phyloP scores from a whole-genome alignment of 192 early-diverging fungal species.

The Rhizoclosmatium sp. region DNA sequence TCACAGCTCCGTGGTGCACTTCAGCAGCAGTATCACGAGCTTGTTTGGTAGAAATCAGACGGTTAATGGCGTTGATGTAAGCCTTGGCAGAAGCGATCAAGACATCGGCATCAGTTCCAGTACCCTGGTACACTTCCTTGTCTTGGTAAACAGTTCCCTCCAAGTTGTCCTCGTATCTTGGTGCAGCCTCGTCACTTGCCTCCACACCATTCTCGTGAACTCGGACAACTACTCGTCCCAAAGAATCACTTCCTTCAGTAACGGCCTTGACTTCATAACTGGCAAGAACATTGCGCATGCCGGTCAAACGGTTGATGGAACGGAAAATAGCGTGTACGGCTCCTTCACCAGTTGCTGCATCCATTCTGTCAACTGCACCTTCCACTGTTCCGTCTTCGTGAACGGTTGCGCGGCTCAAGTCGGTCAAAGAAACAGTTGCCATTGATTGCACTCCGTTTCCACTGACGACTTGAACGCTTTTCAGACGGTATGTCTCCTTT shows the following conservation, averaged over 20 bases:
- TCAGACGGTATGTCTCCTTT: constrained; percentile 67
- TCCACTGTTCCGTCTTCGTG: constrained; percentile 27
- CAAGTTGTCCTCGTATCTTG: constrained; percentile 21
- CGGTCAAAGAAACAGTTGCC: constrained; percentile 80
- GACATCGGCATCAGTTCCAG: constrained; percentile 86
- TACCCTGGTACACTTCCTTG: constrained; percentile 72
- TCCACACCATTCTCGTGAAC: constrained; percentile 53
- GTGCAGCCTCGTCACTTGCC: constrained; percentile 27
- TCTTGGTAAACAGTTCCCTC: constrained; percentile 27
- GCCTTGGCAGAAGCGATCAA: constrained; percentile 87
- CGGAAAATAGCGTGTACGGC: constrained; percentile 90
- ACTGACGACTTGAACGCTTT: constrained; percentile 80
- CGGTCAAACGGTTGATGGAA: constrained; percentile 87
- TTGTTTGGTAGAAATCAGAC: constrained; percentile 51
- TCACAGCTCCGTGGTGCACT: neutral
- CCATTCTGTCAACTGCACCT: constrained; percentile 55
- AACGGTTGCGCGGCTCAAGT: constrained; percentile 46
- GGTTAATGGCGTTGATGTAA: constrained; percentile 88
- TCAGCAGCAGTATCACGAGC: constrained; percentile 2
- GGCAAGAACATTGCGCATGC: constrained; percentile 76
- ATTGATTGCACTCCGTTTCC: constrained; percentile 78
- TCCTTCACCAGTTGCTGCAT: constrained; percentile 86
- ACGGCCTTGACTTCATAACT: constrained; percentile 88
- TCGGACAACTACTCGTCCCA: constrained; percentile 85
- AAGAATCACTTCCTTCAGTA: constrained; percentile 85